These are phyloP conservation scores for Venturia aucupariae DNA, from an alignment of 2,329 filamentous ascomycete genomes.

Conservation along the genomic window DNA sequence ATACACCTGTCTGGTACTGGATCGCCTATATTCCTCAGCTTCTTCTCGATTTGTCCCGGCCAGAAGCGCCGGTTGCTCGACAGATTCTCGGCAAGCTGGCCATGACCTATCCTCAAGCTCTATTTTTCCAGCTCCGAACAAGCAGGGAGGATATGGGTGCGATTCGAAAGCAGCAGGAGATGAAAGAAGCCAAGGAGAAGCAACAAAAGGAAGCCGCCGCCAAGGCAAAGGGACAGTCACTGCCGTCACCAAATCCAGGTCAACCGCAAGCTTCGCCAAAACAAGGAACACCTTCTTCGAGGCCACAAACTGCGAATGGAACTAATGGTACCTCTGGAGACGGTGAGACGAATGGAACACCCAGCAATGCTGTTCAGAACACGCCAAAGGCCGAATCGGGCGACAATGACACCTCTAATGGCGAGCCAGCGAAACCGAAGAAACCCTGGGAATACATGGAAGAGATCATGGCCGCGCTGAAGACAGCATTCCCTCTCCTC, in stretches of 20 bases:
- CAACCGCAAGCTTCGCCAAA: conserved; percentile 25
- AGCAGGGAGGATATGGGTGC: conserved; percentile 87
- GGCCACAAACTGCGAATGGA: conserved; percentile 25
- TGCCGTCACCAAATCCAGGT: conserved; percentile 36
- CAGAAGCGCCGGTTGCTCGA: conserved; percentile 80
- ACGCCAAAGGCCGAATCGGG: conserved; percentile 30
- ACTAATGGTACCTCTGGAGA: conserved; percentile 44
- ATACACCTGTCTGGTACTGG: conserved; percentile 98
- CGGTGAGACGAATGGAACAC: conserved; percentile 19
- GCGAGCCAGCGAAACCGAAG: conserved; percentile 37
- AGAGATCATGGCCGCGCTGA: conserved; percentile 88
- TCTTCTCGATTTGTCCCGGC: conserved; percentile 80
- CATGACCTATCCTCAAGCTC: conserved; percentile 84
- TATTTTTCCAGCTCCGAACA: conserved; percentile 92
- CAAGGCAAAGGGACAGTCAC: conserved; percentile 53
- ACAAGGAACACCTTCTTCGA: conserved; percentile 21
- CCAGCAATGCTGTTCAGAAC: conserved; percentile 22
- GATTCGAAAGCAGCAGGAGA: conserved; percentile 79
- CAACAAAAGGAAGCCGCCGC: conserved; percentile 32
- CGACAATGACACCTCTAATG: conserved; percentile 25
- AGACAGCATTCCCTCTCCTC: conserved; percentile 92
- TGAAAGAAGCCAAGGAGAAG: conserved; percentile 47
- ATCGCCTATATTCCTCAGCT: conserved; percentile 98
- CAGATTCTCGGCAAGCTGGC: conserved; percentile 86
- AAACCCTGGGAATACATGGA: conserved; percentile 95